phyloP scores from a whole-genome alignment of 768 basidiomycete genomes.

The Melanogaster broomeanus region DNA sequence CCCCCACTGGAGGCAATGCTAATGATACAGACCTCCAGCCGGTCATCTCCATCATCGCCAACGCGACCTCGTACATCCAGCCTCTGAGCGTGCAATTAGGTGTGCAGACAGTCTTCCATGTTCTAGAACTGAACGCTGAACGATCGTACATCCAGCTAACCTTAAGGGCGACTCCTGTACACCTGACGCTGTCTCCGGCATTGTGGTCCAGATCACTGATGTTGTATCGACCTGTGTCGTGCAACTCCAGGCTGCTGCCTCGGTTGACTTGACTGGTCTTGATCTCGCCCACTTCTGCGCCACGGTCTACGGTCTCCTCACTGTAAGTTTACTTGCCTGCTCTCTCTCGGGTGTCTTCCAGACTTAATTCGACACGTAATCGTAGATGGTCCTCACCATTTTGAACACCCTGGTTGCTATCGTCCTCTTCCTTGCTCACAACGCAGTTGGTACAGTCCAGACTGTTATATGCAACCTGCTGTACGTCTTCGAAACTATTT shows the following conservation, averaged over 20 bases:
- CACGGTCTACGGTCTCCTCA: conserved; percentile 6
- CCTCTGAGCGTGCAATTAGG: conserved; percentile 6
- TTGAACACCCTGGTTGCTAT: conserved; percentile 8
- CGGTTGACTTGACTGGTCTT: conserved; percentile 9
- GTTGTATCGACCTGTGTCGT: conserved; percentile 5
- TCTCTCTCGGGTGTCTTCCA: too few relatives aligned
- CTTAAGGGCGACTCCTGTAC: conserved; percentile 6
- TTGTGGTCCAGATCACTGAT: conserved; percentile 13
- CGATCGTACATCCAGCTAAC: background rate
- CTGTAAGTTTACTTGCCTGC: background rate
- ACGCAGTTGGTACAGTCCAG: conserved; percentile 5
- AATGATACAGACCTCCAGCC: conserved; percentile 11
- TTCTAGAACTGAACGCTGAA: background rate
- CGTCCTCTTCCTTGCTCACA: background rate
- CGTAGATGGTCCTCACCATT: conserved; percentile 5
- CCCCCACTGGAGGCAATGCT: background rate
- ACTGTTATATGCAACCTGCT: conserved; percentile 6
- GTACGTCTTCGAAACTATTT: conserved; percentile 15
- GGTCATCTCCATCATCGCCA: conserved; percentile 11
- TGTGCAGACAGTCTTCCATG: background rate
- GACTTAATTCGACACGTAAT: background rate
- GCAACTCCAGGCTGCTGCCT: conserved; percentile 7
- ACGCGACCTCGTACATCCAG: conserved; percentile 5
- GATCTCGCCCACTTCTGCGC: conserved; percentile 4
- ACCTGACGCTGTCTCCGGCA: conserved; percentile 2